These are phyloP conservation scores for Torulaspora pretoriensis DNA, from an alignment of 1,139 yeast species.

Conservation along the genomic window DNA sequence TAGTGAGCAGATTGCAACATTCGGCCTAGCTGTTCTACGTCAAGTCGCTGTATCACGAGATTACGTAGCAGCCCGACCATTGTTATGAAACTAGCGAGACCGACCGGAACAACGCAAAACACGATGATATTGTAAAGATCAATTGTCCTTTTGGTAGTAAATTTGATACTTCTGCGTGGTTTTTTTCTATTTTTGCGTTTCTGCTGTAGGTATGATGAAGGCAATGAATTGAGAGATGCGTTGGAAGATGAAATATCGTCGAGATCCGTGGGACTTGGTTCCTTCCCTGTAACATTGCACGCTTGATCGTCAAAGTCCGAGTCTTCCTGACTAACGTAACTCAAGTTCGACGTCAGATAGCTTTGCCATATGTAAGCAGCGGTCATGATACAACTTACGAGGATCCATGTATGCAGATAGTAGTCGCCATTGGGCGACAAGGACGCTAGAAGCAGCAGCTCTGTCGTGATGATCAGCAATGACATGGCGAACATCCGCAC, in stretches of 20 bases:
- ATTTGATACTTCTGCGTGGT: slow-evolving; percentile 20
- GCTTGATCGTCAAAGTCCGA: slow-evolving; percentile 8
- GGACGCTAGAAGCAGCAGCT: slow-evolving; percentile 62
- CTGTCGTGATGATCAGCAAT: slow-evolving; percentile 63
- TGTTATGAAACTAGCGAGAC: slow-evolving; percentile 87
- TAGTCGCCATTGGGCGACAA: slow-evolving; percentile 54
- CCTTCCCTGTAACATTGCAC: slow-evolving; percentile 3
- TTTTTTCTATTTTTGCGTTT: slow-evolving; percentile 11
- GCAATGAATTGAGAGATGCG: slow-evolving; percentile 1
- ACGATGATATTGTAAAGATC: slow-evolving; percentile 83
- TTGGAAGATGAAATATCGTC: slow-evolving; percentile 2
- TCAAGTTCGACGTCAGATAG: slow-evolving; percentile 81
- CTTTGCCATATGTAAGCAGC: slow-evolving; percentile 81
- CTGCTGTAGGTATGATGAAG: slow-evolving; percentile 2
- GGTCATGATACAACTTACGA: slow-evolving; percentile 80
- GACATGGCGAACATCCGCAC: slow-evolving; percentile 81
- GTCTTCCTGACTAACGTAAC: slow-evolving; percentile 44
- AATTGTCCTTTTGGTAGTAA: slow-evolving; percentile 50
- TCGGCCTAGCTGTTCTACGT: slow-evolving; percentile 46
- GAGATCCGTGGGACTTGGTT: background rate
- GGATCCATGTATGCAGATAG: slow-evolving; percentile 85
- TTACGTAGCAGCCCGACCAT: slow-evolving; percentile 80
- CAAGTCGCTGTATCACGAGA: slow-evolving; percentile 68
- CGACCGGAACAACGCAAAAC: slow-evolving; percentile 96
- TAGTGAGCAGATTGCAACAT: slow-evolving; percentile 11